These are phyloP conservation scores for Cutaneotrichosporon sp. DNA, from an alignment of 1,284 basidiomycete species.

Conservation along the genomic window DNA sequence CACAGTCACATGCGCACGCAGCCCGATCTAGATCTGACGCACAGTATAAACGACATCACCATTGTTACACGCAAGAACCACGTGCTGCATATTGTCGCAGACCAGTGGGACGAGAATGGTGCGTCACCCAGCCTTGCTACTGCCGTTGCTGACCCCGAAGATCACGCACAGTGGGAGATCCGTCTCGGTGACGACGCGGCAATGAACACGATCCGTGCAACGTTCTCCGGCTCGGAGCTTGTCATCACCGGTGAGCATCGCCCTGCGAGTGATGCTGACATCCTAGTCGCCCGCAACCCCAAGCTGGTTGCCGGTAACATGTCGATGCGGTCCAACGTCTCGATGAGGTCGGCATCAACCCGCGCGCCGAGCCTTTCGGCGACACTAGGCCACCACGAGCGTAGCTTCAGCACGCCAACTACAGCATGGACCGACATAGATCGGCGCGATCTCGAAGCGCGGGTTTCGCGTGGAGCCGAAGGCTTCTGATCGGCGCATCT, in stretches of 20 bases:
- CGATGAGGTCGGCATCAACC: conserved; percentile 22
- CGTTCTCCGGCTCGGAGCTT: conserved; percentile 43
- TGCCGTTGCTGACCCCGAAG: conserved; percentile 26
- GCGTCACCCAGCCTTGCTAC: conserved; percentile 36
- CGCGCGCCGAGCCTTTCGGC: conserved; percentile 8
- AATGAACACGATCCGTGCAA: conserved; percentile 39
- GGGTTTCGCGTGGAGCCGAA: conserved; percentile 14
- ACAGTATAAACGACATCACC: conserved; percentile 59
- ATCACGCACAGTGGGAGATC: conserved; percentile 51
- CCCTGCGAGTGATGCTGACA: neutral
- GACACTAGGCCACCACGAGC: conserved; percentile 21
- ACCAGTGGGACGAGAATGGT: conserved; percentile 74
- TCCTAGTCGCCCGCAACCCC: conserved; percentile 13
- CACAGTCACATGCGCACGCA: too few relatives aligned
- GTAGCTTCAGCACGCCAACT: conserved; percentile 16
- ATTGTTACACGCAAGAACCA: conserved; percentile 68
- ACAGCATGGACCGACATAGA: conserved; percentile 14
- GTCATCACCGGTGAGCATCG: conserved; percentile 37
- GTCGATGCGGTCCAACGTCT: conserved; percentile 14
- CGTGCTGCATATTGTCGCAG: conserved; percentile 73
- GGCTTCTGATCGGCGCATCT: conserved; percentile 4
- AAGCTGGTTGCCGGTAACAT: conserved; percentile 6
- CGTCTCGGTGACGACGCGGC: conserved; percentile 48
- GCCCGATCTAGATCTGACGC: neutral
- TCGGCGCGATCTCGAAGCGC: conserved; percentile 10